A percentile compares a stretch with the other conserved stretches of the same genome.
These are phyloP conservation scores for Phytopythium cucurbitacearum DNA, from an alignment of 352 stramenopile species.

Conservation along the genomic window DNA sequence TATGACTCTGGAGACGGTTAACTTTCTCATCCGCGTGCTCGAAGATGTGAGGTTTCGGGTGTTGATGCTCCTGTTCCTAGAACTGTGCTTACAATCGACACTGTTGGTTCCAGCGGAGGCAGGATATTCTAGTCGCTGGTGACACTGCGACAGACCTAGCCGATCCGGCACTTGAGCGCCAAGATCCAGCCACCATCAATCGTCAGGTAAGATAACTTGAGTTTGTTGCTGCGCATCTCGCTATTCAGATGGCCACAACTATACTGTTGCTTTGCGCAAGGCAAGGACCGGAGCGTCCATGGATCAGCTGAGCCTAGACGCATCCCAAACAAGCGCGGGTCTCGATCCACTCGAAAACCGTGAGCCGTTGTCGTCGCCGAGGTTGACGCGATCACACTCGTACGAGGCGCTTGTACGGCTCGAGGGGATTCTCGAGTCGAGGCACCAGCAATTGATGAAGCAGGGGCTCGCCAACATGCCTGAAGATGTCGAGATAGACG, in stretches of 20 bases:
- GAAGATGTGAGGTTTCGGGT: constrained; percentile 36
- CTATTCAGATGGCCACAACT: too few species aligned
- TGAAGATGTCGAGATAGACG: too few species aligned
- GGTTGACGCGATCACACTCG: constrained; percentile 42
- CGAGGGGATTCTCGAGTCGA: constrained; percentile 66
- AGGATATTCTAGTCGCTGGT: background rate
- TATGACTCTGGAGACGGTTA: constrained; percentile 63
- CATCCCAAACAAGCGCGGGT: background rate
- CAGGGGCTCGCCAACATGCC: constrained; percentile 19
- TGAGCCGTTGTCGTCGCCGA: background rate
- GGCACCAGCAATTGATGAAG: constrained; percentile 65
- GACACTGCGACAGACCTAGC: too few species aligned
- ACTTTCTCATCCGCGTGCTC: constrained; percentile 63
- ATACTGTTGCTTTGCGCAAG: too few species aligned
- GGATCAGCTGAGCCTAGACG: too few species aligned
- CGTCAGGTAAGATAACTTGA: too few species aligned
- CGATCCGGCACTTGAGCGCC: too few species aligned
- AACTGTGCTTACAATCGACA: background rate
- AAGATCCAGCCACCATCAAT: too few species aligned
- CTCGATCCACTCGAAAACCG: constrained; percentile 2
- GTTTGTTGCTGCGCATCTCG: too few species aligned
- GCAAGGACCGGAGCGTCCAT: too few species aligned
- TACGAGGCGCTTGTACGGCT: constrained; percentile 76
- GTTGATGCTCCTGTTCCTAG: constrained; percentile 2
- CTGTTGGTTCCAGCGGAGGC: constrained; percentile 22